Evolutionary conservation across 441 rosid species (phyloP).

Genomic region (Adansonia madagascariensis): DNA sequence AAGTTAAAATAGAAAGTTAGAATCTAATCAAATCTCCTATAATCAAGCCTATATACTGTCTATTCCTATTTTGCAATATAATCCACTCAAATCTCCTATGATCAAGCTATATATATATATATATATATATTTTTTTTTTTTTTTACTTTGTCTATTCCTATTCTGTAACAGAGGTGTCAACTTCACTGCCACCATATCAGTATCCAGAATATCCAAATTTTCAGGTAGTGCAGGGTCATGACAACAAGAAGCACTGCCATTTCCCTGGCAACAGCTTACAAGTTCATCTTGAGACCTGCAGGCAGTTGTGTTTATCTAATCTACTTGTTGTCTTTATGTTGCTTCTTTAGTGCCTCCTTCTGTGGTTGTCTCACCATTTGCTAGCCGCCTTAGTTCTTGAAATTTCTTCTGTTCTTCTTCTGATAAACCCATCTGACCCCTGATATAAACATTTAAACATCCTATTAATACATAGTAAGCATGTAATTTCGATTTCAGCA

Average conservation of each 20-base stretch:
- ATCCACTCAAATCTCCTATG: no score
- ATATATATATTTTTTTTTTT: no score
- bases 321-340: constrained; percentile 41
- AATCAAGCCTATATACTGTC: no score
- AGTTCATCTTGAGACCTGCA: constrained; percentile 45
- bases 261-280: constrained; percentile 65
- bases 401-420: constrained; percentile 76
- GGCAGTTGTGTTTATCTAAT: constrained; percentile 30
- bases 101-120: no score
- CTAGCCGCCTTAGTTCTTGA: constrained; percentile 61
- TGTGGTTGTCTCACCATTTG: constrained; percentile 42
- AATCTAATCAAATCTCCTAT: no score
- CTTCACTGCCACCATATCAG: constrained; percentile 41
- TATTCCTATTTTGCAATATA: no score
- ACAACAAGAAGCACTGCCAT: constrained; percentile 63
- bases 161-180: no score
- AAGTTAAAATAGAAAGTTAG: no score
- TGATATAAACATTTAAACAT: constrained; percentile 37
- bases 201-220: constrained; percentile 33
- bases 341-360: constrained; percentile 36
- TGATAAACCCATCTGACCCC: constrained; percentile 95
- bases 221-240: constrained; percentile 39
- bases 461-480: constrained; percentile 6
- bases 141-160: no score
- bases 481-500: background rate